These are phyloP conservation scores for Cladosporium austrohemisphaericum DNA, from an alignment of 2,329 filamentous ascomycete species.

Conservation along the genomic window DNA sequence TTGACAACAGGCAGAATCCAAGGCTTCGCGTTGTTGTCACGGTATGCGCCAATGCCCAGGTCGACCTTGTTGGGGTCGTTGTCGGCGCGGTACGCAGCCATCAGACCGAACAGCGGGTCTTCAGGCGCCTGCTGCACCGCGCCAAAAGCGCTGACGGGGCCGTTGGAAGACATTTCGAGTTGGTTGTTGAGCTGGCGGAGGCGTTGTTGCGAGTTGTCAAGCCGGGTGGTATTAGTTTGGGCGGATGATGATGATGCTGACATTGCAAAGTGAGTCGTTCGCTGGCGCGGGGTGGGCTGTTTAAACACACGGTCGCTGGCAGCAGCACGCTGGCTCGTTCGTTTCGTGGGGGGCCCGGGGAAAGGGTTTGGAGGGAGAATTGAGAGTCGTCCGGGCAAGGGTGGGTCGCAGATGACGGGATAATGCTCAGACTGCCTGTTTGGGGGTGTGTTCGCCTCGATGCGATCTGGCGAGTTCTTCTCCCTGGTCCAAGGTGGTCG, in stretches of 20 bases:
- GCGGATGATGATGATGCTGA: conserved; percentile 10
- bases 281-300: conserved; percentile 5
- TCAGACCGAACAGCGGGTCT: conserved; percentile 90
- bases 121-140: conserved; percentile 86
- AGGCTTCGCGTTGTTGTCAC: conserved; percentile 91
- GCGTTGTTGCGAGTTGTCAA: conserved; percentile 33
- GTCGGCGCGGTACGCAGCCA: conserved; percentile 82
- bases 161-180: conserved; percentile 57
- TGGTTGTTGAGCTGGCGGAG: conserved; percentile 62
- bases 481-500: no score
- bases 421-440: no score
- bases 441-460: no score
- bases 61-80: conserved; percentile 77
- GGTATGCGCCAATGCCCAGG: conserved; percentile 90
- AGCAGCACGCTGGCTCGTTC: background rate
- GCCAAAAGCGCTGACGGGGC: conserved; percentile 65
- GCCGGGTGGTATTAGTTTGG: background rate
- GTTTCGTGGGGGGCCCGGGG: conserved; percentile 4
- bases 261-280: conserved; percentile 10
- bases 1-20: conserved; percentile 96
- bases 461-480: no score
- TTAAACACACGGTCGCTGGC: background rate
- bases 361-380: no score
- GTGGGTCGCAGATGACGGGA: conserved; percentile 2
- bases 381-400: no score